Percentiles rank a stretch among this genome's conserved stretches.
phyloP scores from a whole-genome alignment of 306 rosid genomes.

The Neltuma alba region DNA sequence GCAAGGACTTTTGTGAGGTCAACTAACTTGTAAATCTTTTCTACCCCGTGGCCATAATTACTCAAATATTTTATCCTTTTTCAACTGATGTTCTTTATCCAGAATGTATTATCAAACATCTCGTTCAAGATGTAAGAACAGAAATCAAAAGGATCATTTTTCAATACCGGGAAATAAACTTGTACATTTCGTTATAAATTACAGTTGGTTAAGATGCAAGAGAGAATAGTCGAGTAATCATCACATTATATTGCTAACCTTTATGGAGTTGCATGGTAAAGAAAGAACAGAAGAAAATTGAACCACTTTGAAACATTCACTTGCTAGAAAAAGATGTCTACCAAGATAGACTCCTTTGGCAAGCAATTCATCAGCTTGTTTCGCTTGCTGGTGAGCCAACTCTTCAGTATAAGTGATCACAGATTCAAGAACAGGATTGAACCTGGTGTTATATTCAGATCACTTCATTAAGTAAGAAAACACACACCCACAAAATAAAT shows the following conservation, averaged over 20 bases:
- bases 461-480: conserved; percentile 2
- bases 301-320: conserved; percentile 13
- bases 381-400: conserved; percentile 68
- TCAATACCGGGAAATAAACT: not conserved
- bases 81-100: not conserved
- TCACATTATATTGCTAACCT: conserved; percentile 19
- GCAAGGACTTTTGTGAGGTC: not conserved
- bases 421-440: conserved; percentile 64
- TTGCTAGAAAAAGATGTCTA: conserved; percentile 30
- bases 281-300: not conserved
- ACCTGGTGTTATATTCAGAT: conserved; percentile 48
- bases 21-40: not conserved
- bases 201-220: conserved; percentile 13
- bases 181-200: conserved; percentile 1
- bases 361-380: conserved; percentile 71
- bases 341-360: conserved; percentile 69
- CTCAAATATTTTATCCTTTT: conserved; percentile 1
- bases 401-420: conserved; percentile 72
- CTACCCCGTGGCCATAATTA: not conserved
- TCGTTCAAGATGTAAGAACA: not conserved
- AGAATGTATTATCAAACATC: not conserved
- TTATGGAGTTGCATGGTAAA: not conserved
- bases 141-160: not conserved
- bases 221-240: not conserved
- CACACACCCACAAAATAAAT: conserved; percentile 2